Evolutionary conservation across 2,329 filamentous ascomycete genomes (phyloP).

Genomic region (Aspergillus glaucus): DNA sequence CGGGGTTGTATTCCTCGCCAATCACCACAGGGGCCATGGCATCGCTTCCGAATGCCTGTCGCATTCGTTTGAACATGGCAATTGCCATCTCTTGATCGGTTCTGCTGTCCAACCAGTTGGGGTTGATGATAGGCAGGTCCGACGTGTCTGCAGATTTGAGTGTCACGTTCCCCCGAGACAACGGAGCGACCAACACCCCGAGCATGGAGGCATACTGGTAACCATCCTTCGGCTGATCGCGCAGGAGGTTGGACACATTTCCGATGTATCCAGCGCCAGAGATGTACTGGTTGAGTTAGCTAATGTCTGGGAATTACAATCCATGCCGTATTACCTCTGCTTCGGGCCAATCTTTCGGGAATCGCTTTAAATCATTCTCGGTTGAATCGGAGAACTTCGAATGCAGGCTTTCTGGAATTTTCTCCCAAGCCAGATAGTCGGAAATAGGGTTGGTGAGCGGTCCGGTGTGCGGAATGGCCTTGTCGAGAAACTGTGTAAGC

Average conservation of each 20-base stretch:
- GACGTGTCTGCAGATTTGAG: constrained; percentile 21
- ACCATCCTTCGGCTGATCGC: constrained; percentile 15
- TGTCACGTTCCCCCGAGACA: constrained; percentile 42
- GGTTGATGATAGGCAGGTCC: constrained; percentile 40
- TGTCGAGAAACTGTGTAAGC: constrained; percentile 6
- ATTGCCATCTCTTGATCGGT: constrained; percentile 42
- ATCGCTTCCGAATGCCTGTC: constrained; percentile 28
- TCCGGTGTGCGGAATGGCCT: constrained; percentile 12
- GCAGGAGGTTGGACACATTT: constrained; percentile 14
- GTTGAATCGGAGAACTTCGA: constrained; percentile 13
- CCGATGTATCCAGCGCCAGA: constrained; percentile 19
- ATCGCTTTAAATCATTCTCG: constrained; percentile 12
- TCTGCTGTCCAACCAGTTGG: constrained; percentile 40
- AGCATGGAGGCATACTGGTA: constrained; percentile 22
- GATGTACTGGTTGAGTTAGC: constrained; percentile 16
- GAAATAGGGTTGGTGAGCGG: constrained; percentile 18
- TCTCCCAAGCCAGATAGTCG: constrained; percentile 28
- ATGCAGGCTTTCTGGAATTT: constrained; percentile 20
- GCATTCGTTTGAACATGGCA: constrained; percentile 37
- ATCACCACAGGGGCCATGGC: constrained; percentile 25
- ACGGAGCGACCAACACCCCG: constrained; percentile 22
- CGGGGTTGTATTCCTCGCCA: constrained; percentile 34
- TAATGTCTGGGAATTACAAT: not conserved
- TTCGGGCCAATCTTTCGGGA: constrained; percentile 33
- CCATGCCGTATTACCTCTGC: constrained; percentile 17